Conservation (phyloP, 371 early-diverging fungal genomes). For the Syncephalastrum sp. region DNA sequence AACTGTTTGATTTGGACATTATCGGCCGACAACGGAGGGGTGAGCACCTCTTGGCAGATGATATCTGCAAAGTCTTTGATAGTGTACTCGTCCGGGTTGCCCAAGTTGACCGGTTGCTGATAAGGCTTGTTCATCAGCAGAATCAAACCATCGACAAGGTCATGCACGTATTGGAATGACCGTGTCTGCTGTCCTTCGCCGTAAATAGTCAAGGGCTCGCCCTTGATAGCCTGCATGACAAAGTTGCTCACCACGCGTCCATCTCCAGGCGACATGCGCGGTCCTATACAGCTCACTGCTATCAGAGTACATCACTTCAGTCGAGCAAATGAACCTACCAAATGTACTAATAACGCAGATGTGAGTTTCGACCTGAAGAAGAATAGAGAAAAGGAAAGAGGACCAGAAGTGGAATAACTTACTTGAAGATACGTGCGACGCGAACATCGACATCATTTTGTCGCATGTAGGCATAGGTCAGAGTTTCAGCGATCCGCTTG, state of each 20-base stretch:
- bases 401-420: constrained; percentile 18
- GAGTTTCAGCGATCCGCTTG: constrained; percentile 85
- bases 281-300: constrained; percentile 52
- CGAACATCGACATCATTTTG: constrained; percentile 83
- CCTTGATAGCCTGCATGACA: constrained; percentile 82
- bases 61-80: constrained; percentile 80
- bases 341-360: constrained; percentile 13
- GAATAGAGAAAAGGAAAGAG: not conserved
- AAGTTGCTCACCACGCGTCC: constrained; percentile 92
- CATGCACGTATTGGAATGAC: constrained; percentile 89
- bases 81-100: constrained; percentile 88
- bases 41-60: constrained; percentile 67
- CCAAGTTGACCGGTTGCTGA: constrained; percentile 79
- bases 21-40: constrained; percentile 27
- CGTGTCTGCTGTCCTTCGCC: constrained; percentile 85
- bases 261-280: constrained; percentile 87
- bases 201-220: constrained; percentile 79
- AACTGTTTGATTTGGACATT: constrained; percentile 64
- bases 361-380: not conserved
- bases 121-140: constrained; percentile 74
- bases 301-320: not conserved
- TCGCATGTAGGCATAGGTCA: constrained; percentile 80
- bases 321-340: constrained; percentile 12
- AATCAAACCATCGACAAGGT: constrained; percentile 84
- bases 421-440: constrained; percentile 85